These are phyloP conservation scores for Rhizopogon parksii DNA, from an alignment of 1,284 basidiomycete species.

Conservation along the genomic window DNA sequence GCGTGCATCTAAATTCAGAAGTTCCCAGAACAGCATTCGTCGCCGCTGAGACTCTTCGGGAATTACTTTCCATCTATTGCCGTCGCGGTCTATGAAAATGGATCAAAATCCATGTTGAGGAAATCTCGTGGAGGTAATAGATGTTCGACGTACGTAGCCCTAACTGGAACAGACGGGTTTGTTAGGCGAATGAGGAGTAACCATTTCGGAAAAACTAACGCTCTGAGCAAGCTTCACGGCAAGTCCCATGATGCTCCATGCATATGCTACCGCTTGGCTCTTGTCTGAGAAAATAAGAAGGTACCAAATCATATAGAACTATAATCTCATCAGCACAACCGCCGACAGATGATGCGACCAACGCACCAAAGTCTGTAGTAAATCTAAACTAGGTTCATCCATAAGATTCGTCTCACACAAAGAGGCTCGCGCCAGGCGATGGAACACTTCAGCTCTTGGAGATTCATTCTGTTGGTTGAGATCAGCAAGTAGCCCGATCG, in stretches of 20 bases:
- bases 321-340: slow-evolving; percentile 16
- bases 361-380: slow-evolving; percentile 56
- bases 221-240: slow-evolving; percentile 55
- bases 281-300: slow-evolving; percentile 63
- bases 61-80: slow-evolving; percentile 56
- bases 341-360: not conserved
- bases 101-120: slow-evolving; percentile 1
- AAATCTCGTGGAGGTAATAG: slow-evolving; percentile 6
- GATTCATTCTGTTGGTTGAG: slow-evolving; percentile 45
- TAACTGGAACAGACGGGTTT: slow-evolving; percentile 30
- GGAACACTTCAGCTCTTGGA: slow-evolving; percentile 56
- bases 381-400: slow-evolving; percentile 63
- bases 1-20: slow-evolving; percentile 67
- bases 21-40: slow-evolving; percentile 66
- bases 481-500: slow-evolving; percentile 62
- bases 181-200: not conserved
- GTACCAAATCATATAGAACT: slow-evolving; percentile 72
- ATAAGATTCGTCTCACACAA: slow-evolving; percentile 64
- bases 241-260: slow-evolving; percentile 63
- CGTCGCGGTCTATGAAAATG: slow-evolving; percentile 54
- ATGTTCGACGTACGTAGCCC: slow-evolving; percentile 43
- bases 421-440: slow-evolving; percentile 59
- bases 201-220: slow-evolving; percentile 29
- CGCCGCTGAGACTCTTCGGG: slow-evolving; percentile 66
- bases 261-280: slow-evolving; percentile 58